Base-by-base conservation (phyloP, 305 asterid species). In the Coffea humblotiana region DNA sequence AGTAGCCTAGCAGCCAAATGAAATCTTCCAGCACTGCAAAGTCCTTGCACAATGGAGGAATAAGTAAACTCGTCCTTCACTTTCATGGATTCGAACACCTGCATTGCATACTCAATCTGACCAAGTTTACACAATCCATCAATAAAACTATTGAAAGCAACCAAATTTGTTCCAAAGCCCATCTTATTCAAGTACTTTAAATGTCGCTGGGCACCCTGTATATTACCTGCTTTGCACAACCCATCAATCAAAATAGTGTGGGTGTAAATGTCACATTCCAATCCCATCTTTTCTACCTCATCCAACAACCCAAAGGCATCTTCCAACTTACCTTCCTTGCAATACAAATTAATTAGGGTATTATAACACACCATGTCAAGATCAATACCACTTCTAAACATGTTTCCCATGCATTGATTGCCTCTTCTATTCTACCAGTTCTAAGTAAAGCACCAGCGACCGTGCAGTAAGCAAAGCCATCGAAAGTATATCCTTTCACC, bases 161-260 rank as follows among this genome's bases (percentile, higher is more conserved):
- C 98, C 83, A 92, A 83, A 86, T 89, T 88, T 54, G 84, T 83
- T 85, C 86, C 83, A 65, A 88, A 82, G 47, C 93, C 93, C 93
- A 83, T 78, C 83, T n/a, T 77, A 72, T 85, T 87, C 96, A 92
- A 88, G 82, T 83, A 71, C 78, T 85, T 81, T 78, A 96, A 79
- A 86, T 90, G 90, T 83, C 82, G 85, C 76, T 77, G 69, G n/a
- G 98, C 99, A 77, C 72, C 87, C 69, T 78, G 87, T 68, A 96
- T 77, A 64, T 91, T 76, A 23, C 97, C 96, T 16, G 92, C 88
- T 83, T 88, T 90, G 89, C 98, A 94, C 82, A 93, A 88, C 80
- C 97, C 96, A 81, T 92, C 87, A 32, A 96, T 86, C 83, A 92
- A 87, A 79, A 92, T 96, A 15, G 97, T 84, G 78, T 94, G 97